Evolutionary conservation across 768 basidiomycete genomes (phyloP), one percentile per base, ranked within the genome.

Genomic region (Rhizopogon rudus): DNA sequence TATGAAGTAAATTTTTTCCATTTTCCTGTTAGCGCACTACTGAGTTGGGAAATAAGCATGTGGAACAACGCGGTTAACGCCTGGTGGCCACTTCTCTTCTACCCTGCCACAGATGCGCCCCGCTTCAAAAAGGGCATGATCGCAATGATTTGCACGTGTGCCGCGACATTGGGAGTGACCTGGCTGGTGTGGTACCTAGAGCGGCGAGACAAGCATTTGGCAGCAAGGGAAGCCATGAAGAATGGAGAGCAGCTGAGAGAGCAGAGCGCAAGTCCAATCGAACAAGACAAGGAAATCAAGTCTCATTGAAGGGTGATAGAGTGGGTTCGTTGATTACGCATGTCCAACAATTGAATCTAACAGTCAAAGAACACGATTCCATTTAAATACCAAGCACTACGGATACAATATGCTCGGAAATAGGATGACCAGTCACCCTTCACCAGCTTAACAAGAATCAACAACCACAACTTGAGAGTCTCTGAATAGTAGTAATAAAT

Each of bases 101-200:
- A 88, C 67, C 83, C 81, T n/a, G 85, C 86, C 5, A 84, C 83
- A 25, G 83, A 88, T 51, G 86, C 85, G 5, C 87, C 88, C 5
- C 70, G 71, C 25, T 89, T 88, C 67, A 74, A 64, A 16, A 87
- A 81, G 55, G 87, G 86, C 20, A 82, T 86, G 81, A 81, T 82
- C 59, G 80, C 84, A 9, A 84, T 87, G 82, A 75, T 87, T 35
- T 80, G 79, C 44, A 77, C 76, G 0, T 79, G 78, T 42, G 67
- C 74, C 25, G 81, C 81, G n/a, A 85, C 86, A 9, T 67, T 86
- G 14, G 70, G 57, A 6, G 73, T 77, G 29, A 86, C 84, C 3
- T 80, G 73, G 71, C 40, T 81, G 12, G 84, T 84, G 48, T 83
- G 81, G 76, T 74, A 73, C 55, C 61, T 85, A 12, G 82, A 87